Base-by-base conservation (phyloP, 1,139 yeast species). In the Wickerhamiella pararugosa region DNA sequence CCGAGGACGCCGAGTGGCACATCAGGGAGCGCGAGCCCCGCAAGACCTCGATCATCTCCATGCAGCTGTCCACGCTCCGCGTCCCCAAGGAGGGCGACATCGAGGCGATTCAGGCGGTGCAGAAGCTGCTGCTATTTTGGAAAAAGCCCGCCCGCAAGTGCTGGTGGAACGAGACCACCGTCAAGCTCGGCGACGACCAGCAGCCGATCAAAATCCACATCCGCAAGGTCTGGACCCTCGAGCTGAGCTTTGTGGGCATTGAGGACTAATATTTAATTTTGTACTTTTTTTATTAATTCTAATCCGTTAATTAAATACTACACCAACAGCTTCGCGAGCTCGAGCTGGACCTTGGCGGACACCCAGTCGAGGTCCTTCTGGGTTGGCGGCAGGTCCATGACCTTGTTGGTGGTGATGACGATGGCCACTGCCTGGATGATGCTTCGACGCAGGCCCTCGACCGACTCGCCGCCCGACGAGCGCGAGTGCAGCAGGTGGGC, bases 71-170 rank as follows among this genome's bases (percentile, higher is more conserved):
- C 35, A 73, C 90, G 44, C 69, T 80, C 29, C 48, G 49, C 11
- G 45, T 48, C 5, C 55, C 55, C 7, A 29, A 39, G 5, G 39
- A 40, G 6, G 37, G 39, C 7, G 40, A 44, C 32, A 31, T 39
- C 9, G 52, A 36, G 40, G 47, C 40, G 44, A 51, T 33, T 48
- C 44, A 48, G 3, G 51, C 54, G 0, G 36, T 51, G 4, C 82
- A 90, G 31, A 90, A 92, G 58, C 69, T 92, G 43, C 68, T 92
- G 33, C 66, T 92, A 45, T 92, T 92, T 58, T 92, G 98, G 98
- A 72, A 95, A 49, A 90, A 90, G 57, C 99, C 99, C 0, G 99
- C 99, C 1, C 71, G 98, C 56, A 92, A 92, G 59, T 92, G 99
- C 63, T 92, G 99, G 99, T 92, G 99, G 99, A 79, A 80, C 41